phyloP scores from a whole-genome alignment of 2,329 filamentous ascomycete genomes.

The Gliomastix tumulicola region DNA sequence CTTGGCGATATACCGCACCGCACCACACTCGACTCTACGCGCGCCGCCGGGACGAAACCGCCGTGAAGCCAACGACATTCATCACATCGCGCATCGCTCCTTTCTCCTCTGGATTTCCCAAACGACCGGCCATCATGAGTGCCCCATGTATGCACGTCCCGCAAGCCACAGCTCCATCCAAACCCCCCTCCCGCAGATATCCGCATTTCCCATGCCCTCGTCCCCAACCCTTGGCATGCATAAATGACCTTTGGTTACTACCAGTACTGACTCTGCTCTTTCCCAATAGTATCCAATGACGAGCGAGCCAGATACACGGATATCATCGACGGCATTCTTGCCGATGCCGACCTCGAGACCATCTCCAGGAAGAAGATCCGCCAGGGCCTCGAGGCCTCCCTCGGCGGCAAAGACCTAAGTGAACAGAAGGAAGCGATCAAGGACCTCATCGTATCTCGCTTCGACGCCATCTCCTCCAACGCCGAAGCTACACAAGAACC shows the following conservation, averaged over 20 bases:
- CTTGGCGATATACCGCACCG: too few relatives aligned
- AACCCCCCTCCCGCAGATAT: too few relatives aligned
- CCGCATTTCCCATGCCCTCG: too few relatives aligned
- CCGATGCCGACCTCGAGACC: conserved; percentile 52
- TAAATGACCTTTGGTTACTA: background rate
- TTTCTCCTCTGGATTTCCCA: background rate
- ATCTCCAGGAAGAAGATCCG: conserved; percentile 58
- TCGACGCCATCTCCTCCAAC: conserved; percentile 58
- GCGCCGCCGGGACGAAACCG: too few relatives aligned
- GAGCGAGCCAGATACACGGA: conserved; percentile 46
- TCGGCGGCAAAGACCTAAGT: conserved; percentile 50
- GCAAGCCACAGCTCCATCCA: background rate
- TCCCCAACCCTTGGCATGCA: too few relatives aligned
- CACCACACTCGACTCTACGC: too few relatives aligned
- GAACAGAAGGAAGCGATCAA: conserved; percentile 66
- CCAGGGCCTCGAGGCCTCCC: conserved; percentile 43
- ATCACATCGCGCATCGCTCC: background rate
- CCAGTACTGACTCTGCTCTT: background rate
- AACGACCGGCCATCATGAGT: conserved; percentile 12
- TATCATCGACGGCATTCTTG: conserved; percentile 54
- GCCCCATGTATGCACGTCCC: conserved; percentile 12
- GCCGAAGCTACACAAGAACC: conserved; percentile 45
- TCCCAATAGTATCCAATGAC: conserved; percentile 36
- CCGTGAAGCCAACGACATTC: too few relatives aligned
- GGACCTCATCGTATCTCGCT: conserved; percentile 64